Conservation (phyloP, 108 stramenopile species). For the Nitzschia sp. region DNA sequence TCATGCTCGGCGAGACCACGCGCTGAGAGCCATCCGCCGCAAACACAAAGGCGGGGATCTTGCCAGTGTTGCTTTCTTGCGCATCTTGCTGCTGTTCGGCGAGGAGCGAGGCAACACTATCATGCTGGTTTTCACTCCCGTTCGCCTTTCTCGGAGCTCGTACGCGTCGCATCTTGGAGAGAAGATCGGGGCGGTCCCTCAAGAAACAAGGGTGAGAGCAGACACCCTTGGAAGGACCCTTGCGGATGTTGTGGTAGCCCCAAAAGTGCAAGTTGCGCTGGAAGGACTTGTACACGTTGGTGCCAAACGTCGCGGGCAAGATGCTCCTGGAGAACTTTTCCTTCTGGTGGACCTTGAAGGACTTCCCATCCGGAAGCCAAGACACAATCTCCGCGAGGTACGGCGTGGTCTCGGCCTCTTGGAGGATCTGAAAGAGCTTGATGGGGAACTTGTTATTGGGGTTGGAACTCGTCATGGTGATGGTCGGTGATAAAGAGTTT, state of each 20-base stretch:
- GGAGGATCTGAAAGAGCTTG: slow-evolving; percentile 21
- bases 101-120: background rate
- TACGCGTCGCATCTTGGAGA: slow-evolving; percentile 21
- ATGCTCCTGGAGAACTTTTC: slow-evolving; percentile 50
- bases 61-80: no score
- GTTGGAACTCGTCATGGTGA: background rate
- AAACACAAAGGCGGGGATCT: background rate
- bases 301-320: slow-evolving; percentile 46
- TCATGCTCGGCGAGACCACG: background rate
- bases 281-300: slow-evolving; percentile 64
- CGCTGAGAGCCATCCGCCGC: background rate
- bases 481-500: no score
- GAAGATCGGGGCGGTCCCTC: slow-evolving; percentile 17
- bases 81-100: background rate
- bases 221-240: slow-evolving; percentile 57
- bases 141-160: slow-evolving; percentile 3
- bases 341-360: slow-evolving; percentile 67
- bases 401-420: background rate
- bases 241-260: slow-evolving; percentile 43
- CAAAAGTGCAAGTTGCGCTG: slow-evolving; percentile 60
- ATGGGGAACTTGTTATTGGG: slow-evolving; percentile 17
- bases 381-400: slow-evolving; percentile 31
- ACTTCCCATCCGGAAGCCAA: slow-evolving; percentile 55
- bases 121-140: background rate
- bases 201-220: slow-evolving; percentile 27